Evolutionary conservation across 176 grass and related monocot genomes (phyloP).

Genomic region (Carex kokanica): DNA sequence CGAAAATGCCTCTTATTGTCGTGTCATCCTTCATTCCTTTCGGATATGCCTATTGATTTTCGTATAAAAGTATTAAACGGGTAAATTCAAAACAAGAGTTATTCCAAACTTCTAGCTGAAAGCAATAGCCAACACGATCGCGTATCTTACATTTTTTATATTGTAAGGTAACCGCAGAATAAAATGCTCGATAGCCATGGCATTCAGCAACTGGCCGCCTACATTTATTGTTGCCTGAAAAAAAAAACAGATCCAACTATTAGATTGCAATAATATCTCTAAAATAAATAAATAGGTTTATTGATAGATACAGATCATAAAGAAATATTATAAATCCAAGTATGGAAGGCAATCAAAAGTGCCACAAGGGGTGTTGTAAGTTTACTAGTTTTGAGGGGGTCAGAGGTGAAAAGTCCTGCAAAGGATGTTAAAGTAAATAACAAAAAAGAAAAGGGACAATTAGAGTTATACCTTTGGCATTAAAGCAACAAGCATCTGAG

Average conservation of each 20-base stretch:
- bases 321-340: background rate
- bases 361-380: background rate
- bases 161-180: slow-evolving; percentile 74
- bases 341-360: background rate
- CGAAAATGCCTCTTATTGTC: slow-evolving; percentile 41
- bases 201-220: slow-evolving; percentile 65
- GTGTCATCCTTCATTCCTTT: slow-evolving; percentile 39
- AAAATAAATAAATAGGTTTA: background rate
- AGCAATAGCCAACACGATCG: slow-evolving; percentile 3
- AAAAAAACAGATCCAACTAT: slow-evolving; percentile 14
- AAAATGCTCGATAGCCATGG: slow-evolving; percentile 98
- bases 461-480: slow-evolving; percentile 69
- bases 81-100: slow-evolving; percentile 3
- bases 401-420: background rate
- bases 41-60: slow-evolving; percentile 37
- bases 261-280: background rate
- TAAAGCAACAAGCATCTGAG: slow-evolving; percentile 72
- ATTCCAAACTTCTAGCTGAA: background rate
- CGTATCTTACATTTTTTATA: slow-evolving; percentile 54
- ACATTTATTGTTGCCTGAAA: slow-evolving; percentile 76
- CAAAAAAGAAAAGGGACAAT: background rate
- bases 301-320: background rate
- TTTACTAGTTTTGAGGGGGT: background rate
- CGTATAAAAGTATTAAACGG: background rate
- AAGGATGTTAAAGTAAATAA: background rate